Base-by-base conservation (phyloP, 345 rosid species). In the Melastoma malabathricum region DNA sequence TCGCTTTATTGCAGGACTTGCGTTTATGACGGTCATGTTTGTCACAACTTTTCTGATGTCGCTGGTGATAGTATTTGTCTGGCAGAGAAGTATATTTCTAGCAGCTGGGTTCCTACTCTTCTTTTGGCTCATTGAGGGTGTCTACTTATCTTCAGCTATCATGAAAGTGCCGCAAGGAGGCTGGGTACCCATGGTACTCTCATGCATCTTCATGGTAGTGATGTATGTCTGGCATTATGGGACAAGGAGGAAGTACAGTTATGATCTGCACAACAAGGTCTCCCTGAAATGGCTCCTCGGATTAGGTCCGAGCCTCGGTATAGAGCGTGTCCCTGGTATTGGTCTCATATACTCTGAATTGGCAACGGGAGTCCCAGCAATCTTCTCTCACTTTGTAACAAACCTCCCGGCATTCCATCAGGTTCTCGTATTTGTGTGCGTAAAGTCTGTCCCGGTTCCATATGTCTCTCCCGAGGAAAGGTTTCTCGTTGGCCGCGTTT, bases 21-120 rank as follows among this genome's bases (percentile, higher is more conserved):
- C 99, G 14, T 95, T 92, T 62, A 92, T 92, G 66, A 92, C 97
- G 1, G 99, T 92, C 44, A 92, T 92, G 99, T 69, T 92, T 61
- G 99, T 92, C 18, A 92, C 99, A 6, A 92, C 99, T 27, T 88
- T 97, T 64, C 64, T 92, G 16, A 92, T 92, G 99, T 88, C 99
- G 51, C 66, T 88, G 49, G 97, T 92, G 23, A 87, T 93, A 0
- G 90, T 93, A 52, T 66, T 93, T 20, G 88, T 97, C 71, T 93
- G 99, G 99, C 83, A 83, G 62, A 80, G 83, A 72, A 83, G 74
- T 18, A 72, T 88, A 54, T 16, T 78, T 55, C 65, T 77, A 0
- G 97, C 99, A 10, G 27, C 85, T 18, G 69, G 80, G 13, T 93
- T 93, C 16, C 77, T 87, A 0, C 61, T 78, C 46, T 83, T 85